phyloP scores from a whole-genome alignment of 2,329 filamentous ascomycete genomes.

The Cryphonectria naterciae region DNA sequence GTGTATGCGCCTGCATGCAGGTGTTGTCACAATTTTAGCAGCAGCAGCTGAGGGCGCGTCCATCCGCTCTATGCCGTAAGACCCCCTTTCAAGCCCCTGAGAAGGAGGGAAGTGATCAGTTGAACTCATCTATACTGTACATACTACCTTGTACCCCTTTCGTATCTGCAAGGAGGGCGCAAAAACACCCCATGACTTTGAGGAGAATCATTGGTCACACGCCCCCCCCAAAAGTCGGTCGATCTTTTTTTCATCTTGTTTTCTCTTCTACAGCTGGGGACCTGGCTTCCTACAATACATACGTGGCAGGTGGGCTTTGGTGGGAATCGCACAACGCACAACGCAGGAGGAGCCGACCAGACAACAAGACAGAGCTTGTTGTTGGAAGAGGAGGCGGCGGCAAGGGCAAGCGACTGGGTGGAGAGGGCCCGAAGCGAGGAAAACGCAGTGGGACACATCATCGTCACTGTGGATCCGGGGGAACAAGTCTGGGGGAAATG shows the following conservation, averaged over 20 bases:
- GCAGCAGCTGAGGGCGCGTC: not conserved
- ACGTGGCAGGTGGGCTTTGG: conserved; percentile 2
- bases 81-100: not conserved
- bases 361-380: not conserved
- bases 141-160: not conserved
- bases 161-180: not conserved
- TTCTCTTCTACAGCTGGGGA: not conserved
- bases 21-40: not conserved
- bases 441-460: not conserved
- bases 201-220: not conserved
- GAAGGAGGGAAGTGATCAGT: not conserved
- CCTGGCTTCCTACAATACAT: not conserved
- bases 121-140: not conserved
- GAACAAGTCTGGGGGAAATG: not conserved
- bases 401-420: not conserved
- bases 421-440: not conserved
- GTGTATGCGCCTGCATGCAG: not conserved
- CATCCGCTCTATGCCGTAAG: not conserved
- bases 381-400: not conserved
- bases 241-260: not conserved
- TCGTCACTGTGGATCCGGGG: not conserved
- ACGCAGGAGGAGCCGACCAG: no score
- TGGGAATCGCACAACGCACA: not conserved
- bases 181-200: not conserved
- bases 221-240: not conserved